Evolutionary conservation across 768 basidiomycete genomes (phyloP).

Genomic region (Amanita jacksonii): DNA sequence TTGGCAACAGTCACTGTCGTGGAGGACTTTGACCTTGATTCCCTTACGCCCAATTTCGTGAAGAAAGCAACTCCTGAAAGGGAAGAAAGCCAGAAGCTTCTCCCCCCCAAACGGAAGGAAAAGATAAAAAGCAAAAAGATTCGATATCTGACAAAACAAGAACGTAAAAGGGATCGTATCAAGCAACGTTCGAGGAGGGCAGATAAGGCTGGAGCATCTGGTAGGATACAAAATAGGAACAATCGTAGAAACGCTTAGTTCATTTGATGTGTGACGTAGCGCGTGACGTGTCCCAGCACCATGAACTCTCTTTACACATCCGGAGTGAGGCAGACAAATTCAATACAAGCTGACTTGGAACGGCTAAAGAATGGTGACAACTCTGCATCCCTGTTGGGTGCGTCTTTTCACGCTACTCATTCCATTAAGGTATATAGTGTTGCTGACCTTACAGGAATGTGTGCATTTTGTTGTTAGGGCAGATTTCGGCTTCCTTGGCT

Average conservation of each 20-base stretch:
- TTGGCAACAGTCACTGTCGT: conserved; percentile 86
- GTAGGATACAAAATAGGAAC: neutral
- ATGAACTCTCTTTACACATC: conserved; percentile 97
- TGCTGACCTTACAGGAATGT: conserved; percentile 9
- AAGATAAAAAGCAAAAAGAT: conserved; percentile 13
- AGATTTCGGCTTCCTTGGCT: conserved; percentile 95
- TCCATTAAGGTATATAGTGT: conserved; percentile 7
- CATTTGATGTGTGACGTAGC: neutral
- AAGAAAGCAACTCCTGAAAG: neutral
- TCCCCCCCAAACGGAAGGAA: neutral
- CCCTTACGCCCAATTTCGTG: conserved; percentile 12
- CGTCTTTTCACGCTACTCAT: neutral
- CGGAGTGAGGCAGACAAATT: conserved; percentile 85
- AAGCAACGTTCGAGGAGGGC: conserved; percentile 13
- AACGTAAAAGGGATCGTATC: conserved; percentile 10
- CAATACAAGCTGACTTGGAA: conserved; percentile 80
- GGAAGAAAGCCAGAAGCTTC: neutral
- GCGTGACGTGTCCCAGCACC: too few species aligned
- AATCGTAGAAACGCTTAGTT: neutral
- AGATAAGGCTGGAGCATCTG: conserved; percentile 13
- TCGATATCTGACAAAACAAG: conserved; percentile 14
- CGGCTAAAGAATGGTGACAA: conserved; percentile 72
- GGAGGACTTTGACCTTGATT: conserved; percentile 79
- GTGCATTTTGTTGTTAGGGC: conserved; percentile 49
- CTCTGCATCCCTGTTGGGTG: conserved; percentile 78